Evolutionary conservation across 257 asterid genomes (phyloP).

Genomic region (Paraleonurus japonicus): DNA sequence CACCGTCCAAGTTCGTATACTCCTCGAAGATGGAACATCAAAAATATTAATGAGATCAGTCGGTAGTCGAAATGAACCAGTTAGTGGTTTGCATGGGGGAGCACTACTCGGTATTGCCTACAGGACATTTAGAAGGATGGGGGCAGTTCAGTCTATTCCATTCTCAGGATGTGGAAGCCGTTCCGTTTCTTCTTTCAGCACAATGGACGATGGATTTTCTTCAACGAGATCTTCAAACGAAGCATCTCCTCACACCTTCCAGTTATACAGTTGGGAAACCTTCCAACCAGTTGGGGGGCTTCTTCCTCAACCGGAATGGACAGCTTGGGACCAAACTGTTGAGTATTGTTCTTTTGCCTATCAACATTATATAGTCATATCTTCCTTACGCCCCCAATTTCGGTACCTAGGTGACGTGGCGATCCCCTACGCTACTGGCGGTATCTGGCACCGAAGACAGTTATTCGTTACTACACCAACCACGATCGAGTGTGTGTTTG

Average conservation of each 20-base stretch:
- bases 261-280: slow-evolving; percentile 91
- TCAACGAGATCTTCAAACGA: slow-evolving; percentile 60
- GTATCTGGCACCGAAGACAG: slow-evolving; percentile 93
- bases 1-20: slow-evolving; percentile 84
- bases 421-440: slow-evolving; percentile 88
- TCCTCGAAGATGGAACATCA: slow-evolving; percentile 93
- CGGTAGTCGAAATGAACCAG: slow-evolving; percentile 88
- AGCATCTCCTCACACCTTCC: slow-evolving; percentile 74
- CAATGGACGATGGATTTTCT: slow-evolving; percentile 64
- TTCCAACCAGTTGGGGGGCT: slow-evolving; percentile 93
- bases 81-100: slow-evolving; percentile 83
- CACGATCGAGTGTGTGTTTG: slow-evolving; percentile 95
- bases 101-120: slow-evolving; percentile 88
- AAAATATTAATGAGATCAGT: slow-evolving; percentile 87
- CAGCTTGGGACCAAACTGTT: slow-evolving; percentile 97
- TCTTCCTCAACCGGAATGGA: slow-evolving; percentile 99
- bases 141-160: slow-evolving; percentile 64
- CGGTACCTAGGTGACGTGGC: slow-evolving; percentile 92
- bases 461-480: slow-evolving; percentile 92
- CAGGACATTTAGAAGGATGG: slow-evolving; percentile 66
- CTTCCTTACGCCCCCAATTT: slow-evolving; percentile 94
- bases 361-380: slow-evolving; percentile 73
- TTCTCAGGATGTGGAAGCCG: slow-evolving; percentile 63
- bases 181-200: slow-evolving; percentile 62
- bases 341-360: slow-evolving; percentile 96